These are phyloP conservation scores for Daldinia sp. DNA, from an alignment of 2,329 filamentous ascomycete genomes.

Conservation along the genomic window DNA sequence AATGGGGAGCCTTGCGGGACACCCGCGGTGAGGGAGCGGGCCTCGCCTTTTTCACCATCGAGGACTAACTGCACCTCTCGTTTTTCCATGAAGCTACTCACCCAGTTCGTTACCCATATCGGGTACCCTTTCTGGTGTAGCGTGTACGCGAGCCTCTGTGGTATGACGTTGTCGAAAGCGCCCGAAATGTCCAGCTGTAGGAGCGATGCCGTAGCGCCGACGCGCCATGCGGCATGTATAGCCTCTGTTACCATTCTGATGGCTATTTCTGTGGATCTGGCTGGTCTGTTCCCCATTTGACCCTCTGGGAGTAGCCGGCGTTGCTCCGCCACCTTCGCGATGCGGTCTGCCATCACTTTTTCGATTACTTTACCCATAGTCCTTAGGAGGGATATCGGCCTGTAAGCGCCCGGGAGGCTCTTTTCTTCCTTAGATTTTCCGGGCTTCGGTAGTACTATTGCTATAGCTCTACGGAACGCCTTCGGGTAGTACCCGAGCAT, in stretches of 20 bases:
- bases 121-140: background rate
- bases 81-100: background rate
- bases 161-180: background rate
- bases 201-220: background rate
- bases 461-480: background rate
- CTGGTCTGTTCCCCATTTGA: background rate
- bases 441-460: background rate
- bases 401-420: background rate
- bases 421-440: background rate
- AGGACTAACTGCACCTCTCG: too few species aligned
- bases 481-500: background rate
- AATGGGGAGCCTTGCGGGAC: too few species aligned
- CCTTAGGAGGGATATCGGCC: background rate
- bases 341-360: background rate
- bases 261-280: background rate
- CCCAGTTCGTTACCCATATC: background rate
- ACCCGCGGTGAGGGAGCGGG: too few species aligned
- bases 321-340: background rate
- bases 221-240: background rate
- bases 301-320: background rate
- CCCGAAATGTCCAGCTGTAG: background rate
- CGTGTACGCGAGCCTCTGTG: background rate
- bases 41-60: too few species aligned
- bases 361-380: background rate
- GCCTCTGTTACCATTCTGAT: background rate